These are phyloP conservation scores for Pulveroboletus sp. DNA, from an alignment of 768 basidiomycete species.

Conservation along the genomic window DNA sequence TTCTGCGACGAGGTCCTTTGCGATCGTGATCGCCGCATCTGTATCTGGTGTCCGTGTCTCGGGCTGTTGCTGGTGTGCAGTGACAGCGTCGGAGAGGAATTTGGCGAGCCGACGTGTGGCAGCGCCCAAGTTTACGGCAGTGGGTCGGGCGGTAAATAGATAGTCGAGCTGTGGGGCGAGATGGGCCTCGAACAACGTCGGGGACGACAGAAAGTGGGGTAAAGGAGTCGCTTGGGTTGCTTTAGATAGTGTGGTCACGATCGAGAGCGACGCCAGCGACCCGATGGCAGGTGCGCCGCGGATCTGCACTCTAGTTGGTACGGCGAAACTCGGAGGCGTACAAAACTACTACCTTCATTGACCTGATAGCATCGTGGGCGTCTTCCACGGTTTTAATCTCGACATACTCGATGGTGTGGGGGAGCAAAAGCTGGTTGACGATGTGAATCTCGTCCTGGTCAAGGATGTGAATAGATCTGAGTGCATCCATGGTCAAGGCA, in stretches of 20 bases:
- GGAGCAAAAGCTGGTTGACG: conserved; percentile 84
- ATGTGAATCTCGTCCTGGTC: conserved; percentile 67
- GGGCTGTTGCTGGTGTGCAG: conserved; percentile 13
- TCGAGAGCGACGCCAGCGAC: conserved; percentile 79
- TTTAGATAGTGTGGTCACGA: conserved; percentile 60
- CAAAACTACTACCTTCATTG: conserved; percentile 78
- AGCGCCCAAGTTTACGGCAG: conserved; percentile 91
- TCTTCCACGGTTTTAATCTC: conserved; percentile 69
- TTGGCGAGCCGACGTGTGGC: conserved; percentile 70
- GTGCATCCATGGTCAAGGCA: conserved; percentile 16
- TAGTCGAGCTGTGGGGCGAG: conserved; percentile 60
- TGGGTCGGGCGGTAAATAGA: conserved; percentile 86
- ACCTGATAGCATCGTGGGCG: conserved; percentile 91
- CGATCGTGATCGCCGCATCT: conserved; percentile 44
- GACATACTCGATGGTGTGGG: conserved; percentile 67
- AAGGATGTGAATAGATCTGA: conserved; percentile 39
- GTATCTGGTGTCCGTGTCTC: conserved; percentile 15
- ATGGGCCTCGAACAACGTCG: conserved; percentile 48
- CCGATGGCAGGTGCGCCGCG: conserved; percentile 95
- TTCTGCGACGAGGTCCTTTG: conserved; percentile 62
- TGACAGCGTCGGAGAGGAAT: conserved; percentile 33
- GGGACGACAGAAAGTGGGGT: conserved; percentile 55
- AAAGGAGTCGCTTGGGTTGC: conserved; percentile 43
- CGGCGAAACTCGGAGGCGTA: not conserved
- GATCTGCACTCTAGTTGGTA: conserved; percentile 41